These are phyloP conservation scores for Murraya koenigii DNA, from an alignment of 345 rosid genomes.

Conservation along the genomic window DNA sequence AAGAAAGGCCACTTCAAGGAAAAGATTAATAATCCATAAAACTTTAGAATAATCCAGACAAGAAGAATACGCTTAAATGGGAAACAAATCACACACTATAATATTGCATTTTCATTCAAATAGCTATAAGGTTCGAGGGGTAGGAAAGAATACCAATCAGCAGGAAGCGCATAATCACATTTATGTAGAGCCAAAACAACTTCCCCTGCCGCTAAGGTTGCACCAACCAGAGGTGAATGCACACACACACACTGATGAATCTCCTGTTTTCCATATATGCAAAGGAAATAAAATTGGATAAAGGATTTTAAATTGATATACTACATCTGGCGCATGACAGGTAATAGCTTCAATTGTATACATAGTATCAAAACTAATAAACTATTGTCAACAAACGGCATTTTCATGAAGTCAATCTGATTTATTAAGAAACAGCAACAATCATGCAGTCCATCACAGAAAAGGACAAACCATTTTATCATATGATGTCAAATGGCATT, in stretches of 20 bases:
- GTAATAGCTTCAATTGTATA: slow-evolving; percentile 99
- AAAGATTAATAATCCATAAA: too few relatives aligned
- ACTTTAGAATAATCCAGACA: not conserved
- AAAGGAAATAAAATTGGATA: slow-evolving; percentile 4
- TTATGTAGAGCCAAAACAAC: slow-evolving; percentile 72
- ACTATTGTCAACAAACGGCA: slow-evolving; percentile 86
- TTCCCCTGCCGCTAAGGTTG: slow-evolving; percentile 85
- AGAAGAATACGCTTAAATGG: not conserved
- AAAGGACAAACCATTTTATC: not conserved
- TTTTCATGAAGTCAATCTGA: slow-evolving; percentile 99
- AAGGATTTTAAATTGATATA: slow-evolving; percentile 35
- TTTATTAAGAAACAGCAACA: slow-evolving; percentile 19
- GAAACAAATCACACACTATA: slow-evolving; percentile 3
- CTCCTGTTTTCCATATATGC: not conserved
- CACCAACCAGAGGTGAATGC: slow-evolving; percentile 39
- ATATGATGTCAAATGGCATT: too few relatives aligned
- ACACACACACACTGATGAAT: not conserved
- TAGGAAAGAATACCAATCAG: slow-evolving; percentile 51
- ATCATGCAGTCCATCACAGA: not conserved
- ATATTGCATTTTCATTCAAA: slow-evolving; percentile 15
- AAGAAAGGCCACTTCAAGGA: too few relatives aligned
- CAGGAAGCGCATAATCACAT: slow-evolving; percentile 48
- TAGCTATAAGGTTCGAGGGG: not conserved
- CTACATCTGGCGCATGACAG: slow-evolving; percentile 99
- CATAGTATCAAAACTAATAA: slow-evolving; percentile 57